These are phyloP conservation scores for Aureobasidium subglaciale DNA, from an alignment of 2,329 filamentous ascomycete genomes.

Conservation along the genomic window DNA sequence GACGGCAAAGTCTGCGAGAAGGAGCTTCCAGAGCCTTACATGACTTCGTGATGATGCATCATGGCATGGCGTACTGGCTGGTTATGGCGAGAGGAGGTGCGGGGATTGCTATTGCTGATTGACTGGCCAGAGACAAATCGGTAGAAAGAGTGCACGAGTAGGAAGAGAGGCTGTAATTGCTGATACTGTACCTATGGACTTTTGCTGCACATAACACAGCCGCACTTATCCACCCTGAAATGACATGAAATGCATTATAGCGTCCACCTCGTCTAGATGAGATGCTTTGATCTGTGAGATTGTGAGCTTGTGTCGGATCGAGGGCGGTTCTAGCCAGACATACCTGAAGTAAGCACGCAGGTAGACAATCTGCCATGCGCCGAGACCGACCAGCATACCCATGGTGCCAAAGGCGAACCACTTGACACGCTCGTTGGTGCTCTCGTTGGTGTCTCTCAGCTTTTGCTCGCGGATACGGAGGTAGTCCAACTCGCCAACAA, in stretches of 20 bases:
- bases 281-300: conserved; percentile 39
- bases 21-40: conserved; percentile 16
- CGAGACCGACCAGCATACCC: conserved; percentile 79
- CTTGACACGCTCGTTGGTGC: conserved; percentile 96
- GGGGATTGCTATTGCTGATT: background rate
- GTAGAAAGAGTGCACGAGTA: background rate
- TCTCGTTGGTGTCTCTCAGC: conserved; percentile 97
- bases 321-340: conserved; percentile 21
- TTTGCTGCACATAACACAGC: conserved; percentile 3
- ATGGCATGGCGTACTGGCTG: too few relatives aligned
- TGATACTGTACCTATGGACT: conserved; percentile 13
- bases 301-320: background rate
- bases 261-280: conserved; percentile 34
- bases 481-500: conserved; percentile 95
- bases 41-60: background rate
- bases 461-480: conserved; percentile 84
- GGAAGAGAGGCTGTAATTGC: conserved; percentile 11
- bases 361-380: conserved; percentile 97
- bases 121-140: background rate
- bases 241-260: conserved; percentile 13
- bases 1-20: conserved; percentile 17
- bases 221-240: background rate
- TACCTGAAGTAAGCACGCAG: conserved; percentile 92
- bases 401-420: conserved; percentile 97
- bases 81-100: background rate